These are phyloP conservation scores for Aspergillus ellipticus DNA, from an alignment of 495 filamentous ascomycete genomes.

Conservation along the genomic window DNA sequence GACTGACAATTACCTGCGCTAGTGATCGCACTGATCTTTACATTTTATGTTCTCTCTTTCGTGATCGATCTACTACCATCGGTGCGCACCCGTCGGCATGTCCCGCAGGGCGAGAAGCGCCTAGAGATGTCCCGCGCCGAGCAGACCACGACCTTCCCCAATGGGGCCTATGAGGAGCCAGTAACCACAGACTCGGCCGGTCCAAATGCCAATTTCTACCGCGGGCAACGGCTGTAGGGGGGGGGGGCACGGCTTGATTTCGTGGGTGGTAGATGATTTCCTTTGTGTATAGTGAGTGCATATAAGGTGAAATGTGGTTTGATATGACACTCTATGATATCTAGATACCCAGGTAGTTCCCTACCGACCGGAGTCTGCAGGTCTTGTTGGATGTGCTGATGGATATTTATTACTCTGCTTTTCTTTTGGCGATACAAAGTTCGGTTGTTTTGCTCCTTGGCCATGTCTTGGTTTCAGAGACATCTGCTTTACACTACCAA, in stretches of 20 bases:
- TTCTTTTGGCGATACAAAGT: too few relatives aligned
- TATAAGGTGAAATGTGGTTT: background rate
- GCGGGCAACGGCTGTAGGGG: conserved; percentile 24
- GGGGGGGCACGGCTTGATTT: background rate
- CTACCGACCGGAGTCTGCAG: background rate
- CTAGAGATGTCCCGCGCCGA: conserved; percentile 15
- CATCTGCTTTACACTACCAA: too few relatives aligned
- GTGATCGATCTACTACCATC: conserved; percentile 84
- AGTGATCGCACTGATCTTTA: conserved; percentile 84
- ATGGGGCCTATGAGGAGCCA: conserved; percentile 31
- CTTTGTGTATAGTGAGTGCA: background rate
- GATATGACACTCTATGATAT: conserved; percentile 1
- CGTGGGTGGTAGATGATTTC: background rate
- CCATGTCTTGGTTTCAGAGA: too few relatives aligned
- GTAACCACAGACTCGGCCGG: conserved; percentile 39
- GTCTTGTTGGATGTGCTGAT: background rate
- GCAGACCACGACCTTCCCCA: conserved; percentile 6
- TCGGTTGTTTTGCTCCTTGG: too few relatives aligned
- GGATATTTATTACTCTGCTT: background rate
- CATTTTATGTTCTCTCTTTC: conserved; percentile 84
- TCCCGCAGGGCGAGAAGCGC: conserved; percentile 45
- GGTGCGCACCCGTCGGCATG: conserved; percentile 55
- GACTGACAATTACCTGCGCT: conserved; percentile 3
- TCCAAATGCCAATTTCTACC: conserved; percentile 29
- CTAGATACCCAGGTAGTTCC: background rate